A percentile compares a stretch with the other conserved stretches of the same genome.
Conservation (phyloP, 2,329 filamentous ascomycete genomes). For the Dryadomyces sulphureus region DNA sequence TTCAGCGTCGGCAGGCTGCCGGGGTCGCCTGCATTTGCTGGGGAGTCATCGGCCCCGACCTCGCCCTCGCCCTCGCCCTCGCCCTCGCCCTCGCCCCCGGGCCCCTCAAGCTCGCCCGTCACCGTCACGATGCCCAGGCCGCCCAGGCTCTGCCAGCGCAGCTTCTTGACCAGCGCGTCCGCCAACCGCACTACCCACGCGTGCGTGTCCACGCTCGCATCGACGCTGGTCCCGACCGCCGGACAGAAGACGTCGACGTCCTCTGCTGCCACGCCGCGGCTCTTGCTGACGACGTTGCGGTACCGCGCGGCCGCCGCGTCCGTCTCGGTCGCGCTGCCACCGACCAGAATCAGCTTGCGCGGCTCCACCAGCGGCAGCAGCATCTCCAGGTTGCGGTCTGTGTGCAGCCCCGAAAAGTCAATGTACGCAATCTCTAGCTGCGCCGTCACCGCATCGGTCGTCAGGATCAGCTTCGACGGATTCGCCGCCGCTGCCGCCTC, state of each 20-base stretch:
- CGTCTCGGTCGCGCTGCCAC: constrained; percentile 68
- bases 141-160: constrained; percentile 90
- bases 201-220: constrained; percentile 94
- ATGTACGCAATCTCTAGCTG: constrained; percentile 72
- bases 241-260: constrained; percentile 71
- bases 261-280: constrained; percentile 25
- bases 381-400: constrained; percentile 88
- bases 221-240: constrained; percentile 52
- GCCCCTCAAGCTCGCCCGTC: constrained; percentile 49
- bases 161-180: constrained; percentile 65
- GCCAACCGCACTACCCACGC: constrained; percentile 91
- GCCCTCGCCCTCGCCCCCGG: constrained; percentile 15
- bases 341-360: constrained; percentile 85
- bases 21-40: background rate
- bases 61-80: constrained; percentile 16
- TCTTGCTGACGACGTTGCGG: constrained; percentile 44
- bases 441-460: constrained; percentile 47
- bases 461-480: constrained; percentile 61
- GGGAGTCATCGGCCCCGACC: no score
- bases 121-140: constrained; percentile 86
- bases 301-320: constrained; percentile 65
- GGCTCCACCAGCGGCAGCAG: constrained; percentile 87
- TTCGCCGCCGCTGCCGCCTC: constrained; percentile 44
- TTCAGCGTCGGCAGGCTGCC: constrained; percentile 33
- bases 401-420: constrained; percentile 84